Conservation (phyloP, 148 eudicot species). For the Camellia lanceoleosa region DNA sequence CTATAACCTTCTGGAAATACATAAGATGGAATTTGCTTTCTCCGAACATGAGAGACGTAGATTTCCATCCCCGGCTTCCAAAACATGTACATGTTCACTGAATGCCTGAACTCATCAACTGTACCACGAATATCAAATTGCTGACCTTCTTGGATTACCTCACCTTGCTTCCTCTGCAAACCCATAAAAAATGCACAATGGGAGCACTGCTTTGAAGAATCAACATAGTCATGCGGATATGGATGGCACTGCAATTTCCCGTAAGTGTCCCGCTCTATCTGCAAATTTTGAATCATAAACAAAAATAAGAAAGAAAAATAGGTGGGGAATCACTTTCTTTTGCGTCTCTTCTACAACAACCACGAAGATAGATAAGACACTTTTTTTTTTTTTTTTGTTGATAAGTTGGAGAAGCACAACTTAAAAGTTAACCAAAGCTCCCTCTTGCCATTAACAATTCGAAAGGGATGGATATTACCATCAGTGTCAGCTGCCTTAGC, state of each 20-base stretch:
- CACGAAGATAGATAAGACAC: background rate
- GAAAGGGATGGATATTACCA: slow-evolving; percentile 45
- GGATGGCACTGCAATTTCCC: slow-evolving; percentile 92
- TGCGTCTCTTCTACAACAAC: background rate
- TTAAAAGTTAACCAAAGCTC: background rate
- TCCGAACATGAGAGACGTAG: slow-evolving; percentile 63
- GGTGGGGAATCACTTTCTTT: background rate
- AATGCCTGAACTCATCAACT: slow-evolving; percentile 65
- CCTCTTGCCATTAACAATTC: background rate
- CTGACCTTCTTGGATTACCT: slow-evolving; percentile 64
- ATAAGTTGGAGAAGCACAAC: background rate
- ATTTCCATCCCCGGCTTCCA: slow-evolving; percentile 91
- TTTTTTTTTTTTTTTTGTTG: too few species aligned
- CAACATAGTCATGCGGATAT: slow-evolving; percentile 62
- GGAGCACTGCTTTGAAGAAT: slow-evolving; percentile 52
- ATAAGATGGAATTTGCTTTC: slow-evolving; percentile 63
- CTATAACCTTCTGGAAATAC: slow-evolving; percentile 60
- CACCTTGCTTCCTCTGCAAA: slow-evolving; percentile 75
- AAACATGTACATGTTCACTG: slow-evolving; percentile 53
- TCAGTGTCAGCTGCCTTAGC: slow-evolving; percentile 75
- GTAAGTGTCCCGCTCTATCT: slow-evolving; percentile 78
- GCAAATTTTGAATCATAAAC: slow-evolving; percentile 27
- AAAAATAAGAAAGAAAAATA: background rate
- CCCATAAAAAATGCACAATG: slow-evolving; percentile 86
- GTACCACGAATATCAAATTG: slow-evolving; percentile 79